Base-by-base conservation (phyloP, 768 basidiomycete genomes). In the Mycena kentingensis region DNA sequence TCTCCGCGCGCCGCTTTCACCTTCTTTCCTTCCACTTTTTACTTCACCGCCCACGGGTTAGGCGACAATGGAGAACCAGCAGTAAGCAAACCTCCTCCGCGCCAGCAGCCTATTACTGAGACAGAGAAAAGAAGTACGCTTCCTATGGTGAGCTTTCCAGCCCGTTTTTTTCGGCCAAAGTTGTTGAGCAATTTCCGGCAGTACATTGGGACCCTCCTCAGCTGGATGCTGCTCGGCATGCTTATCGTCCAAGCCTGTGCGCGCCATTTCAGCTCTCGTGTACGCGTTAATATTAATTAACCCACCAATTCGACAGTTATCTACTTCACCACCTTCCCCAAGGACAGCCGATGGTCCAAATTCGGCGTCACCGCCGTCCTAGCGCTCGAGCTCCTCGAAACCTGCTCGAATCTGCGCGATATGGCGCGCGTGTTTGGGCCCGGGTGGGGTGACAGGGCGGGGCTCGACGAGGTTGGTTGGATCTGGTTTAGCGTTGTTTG, bases 401-500 rank as follows among this genome's bases (percentile, higher is more conserved):
- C 47, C n/a, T 11, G 37, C 11, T 3, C 47, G 2, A 18, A 38
- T 15, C 37, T 38, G n/a, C 12, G 47, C 12, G 36, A 37, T 29
- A 12, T 28, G 2, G 11, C 21, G 2, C 41, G 32, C 10, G 15
- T 43, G 5, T 65, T 61, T 27, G 57, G 57, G n/a, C 51, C 45
- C 18, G 59, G 53, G 21, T 65, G 52, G 35, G 61, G 63, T 6
- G 55, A 63, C 27, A 18, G 49, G 34, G 42, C 22, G 10, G 50
- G 51, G 13, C 38, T 63, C 2, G 60, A 50, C 11, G 43, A 54
- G 25, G 60, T 65, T 26, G 55, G 62, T 37, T 51, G 62, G 22
- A 55, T 61, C 1, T 60, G 59, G 18, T 57, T 52, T n/a, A 55
- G 57, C 31, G 58, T 56, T 3, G 60, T 60, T 10, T 39, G 62